Evolutionary conservation across 345 rosid species (phyloP), one percentile per base, ranked within the genome.

Genomic region (Rhizophora apiculata): DNA sequence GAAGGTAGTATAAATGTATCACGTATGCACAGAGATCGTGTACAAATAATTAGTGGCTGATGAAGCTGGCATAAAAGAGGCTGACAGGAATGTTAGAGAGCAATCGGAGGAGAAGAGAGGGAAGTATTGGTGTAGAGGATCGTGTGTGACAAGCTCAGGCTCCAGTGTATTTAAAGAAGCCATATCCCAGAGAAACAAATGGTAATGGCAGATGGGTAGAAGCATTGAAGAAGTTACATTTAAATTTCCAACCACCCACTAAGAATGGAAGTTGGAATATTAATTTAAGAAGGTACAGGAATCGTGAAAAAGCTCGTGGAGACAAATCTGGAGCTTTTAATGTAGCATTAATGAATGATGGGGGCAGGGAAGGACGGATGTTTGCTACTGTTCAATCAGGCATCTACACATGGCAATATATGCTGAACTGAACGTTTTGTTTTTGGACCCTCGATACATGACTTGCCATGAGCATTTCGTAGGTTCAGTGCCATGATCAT

Each of bases 181-280:
- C 53, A 68, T 43, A 3, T 43, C 49, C 18, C 49, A 66, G 13
- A 63, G 57, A 30, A 54, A 30, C 46, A 32, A 19, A 61, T 27
- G 34, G 68, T 11, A 32, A 39, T 20, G 48, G 62, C 16, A 18
- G n/a, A 34, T 11, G 60, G 36, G 61, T 56, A 18, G 39, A 37
- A 30, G 74, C 82, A 80, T 76, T 82, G 64, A 81, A 71, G 79
- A 72, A 75, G 67, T 20, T 29, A 68, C 87, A 83, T 81, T 81
- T 29, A 84, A 71, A 60, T 64, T 72, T 31, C 62, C 86, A 85
- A 78, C 88, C 13, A 74, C 88, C 78, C 72, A 57, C 62, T 69
- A 74, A 68, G 68, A 80, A 69, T 66, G 81, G 80, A 55, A 65
- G 84, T 80, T 78, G 86, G 71, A 70, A 60, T 59, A 78, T 85